phyloP scores from a whole-genome alignment of 169 alveolate genomes.

The Plasmodium cynomolgi region DNA sequence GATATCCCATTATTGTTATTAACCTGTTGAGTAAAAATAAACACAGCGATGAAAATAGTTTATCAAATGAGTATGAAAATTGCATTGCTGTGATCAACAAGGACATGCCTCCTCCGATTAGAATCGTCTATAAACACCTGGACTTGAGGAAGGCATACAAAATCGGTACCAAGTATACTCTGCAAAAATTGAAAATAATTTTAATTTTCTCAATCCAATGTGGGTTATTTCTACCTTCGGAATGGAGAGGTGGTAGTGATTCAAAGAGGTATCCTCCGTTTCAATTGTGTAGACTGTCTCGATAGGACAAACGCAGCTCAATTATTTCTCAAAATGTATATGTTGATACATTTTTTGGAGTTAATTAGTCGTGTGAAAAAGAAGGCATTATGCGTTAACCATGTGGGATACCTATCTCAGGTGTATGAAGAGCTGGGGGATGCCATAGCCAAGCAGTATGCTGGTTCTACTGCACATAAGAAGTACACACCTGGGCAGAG shows the following conservation, averaged over 20 bases:
- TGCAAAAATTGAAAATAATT: constrained; percentile 72
- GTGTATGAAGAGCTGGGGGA: constrained; percentile 83
- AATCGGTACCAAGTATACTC: constrained; percentile 62
- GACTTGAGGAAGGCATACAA: constrained; percentile 76
- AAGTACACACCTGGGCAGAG: constrained; percentile 79
- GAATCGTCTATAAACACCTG: constrained; percentile 69
- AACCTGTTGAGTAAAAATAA: constrained; percentile 79
- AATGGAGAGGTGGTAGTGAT: constrained; percentile 5
- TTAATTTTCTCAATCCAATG: constrained; percentile 34
- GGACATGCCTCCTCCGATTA: constrained; percentile 73
- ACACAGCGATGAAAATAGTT: constrained; percentile 75
- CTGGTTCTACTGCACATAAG: constrained; percentile 85
- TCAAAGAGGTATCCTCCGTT: constrained; percentile 94
- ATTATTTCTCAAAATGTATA: constrained; percentile 73
- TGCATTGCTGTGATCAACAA: constrained; percentile 67
- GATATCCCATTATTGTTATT: constrained; percentile 78
- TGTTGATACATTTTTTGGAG: constrained; percentile 72
- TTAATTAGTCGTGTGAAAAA: constrained; percentile 43
- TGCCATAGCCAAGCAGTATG: constrained; percentile 84
- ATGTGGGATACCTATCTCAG: constrained; percentile 60
- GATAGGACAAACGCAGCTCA: constrained; percentile 97
- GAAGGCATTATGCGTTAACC: constrained; percentile 26
- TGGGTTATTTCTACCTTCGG: constrained; percentile 62
- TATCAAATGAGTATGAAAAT: constrained; percentile 70
- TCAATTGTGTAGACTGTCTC: constrained; percentile 98